Evolutionary conservation across 176 grass and related monocot species (phyloP).

Genomic region (Aegilops sharonensis): DNA sequence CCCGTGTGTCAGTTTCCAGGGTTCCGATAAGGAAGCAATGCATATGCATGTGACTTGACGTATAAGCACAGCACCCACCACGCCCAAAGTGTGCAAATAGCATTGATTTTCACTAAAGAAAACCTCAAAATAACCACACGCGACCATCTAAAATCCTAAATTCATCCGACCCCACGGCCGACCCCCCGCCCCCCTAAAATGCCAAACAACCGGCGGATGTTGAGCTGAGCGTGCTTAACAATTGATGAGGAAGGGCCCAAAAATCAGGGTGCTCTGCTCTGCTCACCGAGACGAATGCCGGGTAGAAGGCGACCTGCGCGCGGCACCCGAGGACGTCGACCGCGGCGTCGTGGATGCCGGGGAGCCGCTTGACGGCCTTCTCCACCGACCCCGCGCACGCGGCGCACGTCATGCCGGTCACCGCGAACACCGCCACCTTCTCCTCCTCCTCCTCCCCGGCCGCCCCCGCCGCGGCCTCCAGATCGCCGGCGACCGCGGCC

Average conservation of each 20-base stretch:
- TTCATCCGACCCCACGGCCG: not conserved
- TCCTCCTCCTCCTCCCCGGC: slow-evolving; percentile 39
- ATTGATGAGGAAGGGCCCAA: too few relatives aligned
- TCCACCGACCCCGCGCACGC: slow-evolving; percentile 90
- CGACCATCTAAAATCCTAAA: not conserved
- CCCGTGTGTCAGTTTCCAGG: not conserved
- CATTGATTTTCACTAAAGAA: not conserved
- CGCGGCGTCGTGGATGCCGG: slow-evolving; percentile 80
- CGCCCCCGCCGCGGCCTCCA: slow-evolving; percentile 40
- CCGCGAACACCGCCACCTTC: slow-evolving; percentile 58
- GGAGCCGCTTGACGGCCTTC: slow-evolving; percentile 94
- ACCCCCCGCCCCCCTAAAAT: too few relatives aligned
- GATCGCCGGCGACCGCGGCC: slow-evolving; percentile 25
- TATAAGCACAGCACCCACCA: not conserved
- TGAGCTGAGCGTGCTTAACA: not conserved
- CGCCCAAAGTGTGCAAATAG: too few relatives aligned
- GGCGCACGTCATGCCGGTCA: slow-evolving; percentile 79
- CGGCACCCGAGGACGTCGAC: slow-evolving; percentile 79
- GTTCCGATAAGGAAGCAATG: not conserved
- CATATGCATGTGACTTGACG: not conserved
- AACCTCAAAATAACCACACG: too few relatives aligned
- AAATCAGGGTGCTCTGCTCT: not conserved
- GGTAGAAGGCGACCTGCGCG: slow-evolving; percentile 81
- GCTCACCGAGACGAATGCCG: slow-evolving; percentile 79
- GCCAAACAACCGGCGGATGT: not conserved